Evolutionary conservation across 2,329 filamentous ascomycete genomes (phyloP), one percentile per base, ranked within the genome.

Genomic region (Talaromyces sp.): DNA sequence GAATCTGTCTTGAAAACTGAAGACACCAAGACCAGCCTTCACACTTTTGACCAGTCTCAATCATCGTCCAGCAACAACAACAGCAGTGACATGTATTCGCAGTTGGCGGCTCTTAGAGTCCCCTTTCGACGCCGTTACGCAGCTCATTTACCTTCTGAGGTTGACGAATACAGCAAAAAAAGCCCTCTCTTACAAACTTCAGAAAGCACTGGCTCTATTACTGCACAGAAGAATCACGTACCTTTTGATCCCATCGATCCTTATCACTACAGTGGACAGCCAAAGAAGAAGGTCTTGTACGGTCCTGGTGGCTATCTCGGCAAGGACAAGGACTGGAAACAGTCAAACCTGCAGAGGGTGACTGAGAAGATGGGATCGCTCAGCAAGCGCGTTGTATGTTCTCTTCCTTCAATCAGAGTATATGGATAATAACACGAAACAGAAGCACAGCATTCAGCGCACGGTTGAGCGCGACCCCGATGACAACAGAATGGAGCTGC

Each of bases 271-370:
- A 65, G 64, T 56, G 64, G 64, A 24, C 41, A 52, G 43, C 64
- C 64, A 3, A 65, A 65, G 43, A 65, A 65, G 60, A 65, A 65
- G 52, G 54, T 48, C 7, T 33, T 65, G 16, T 65, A 65, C 24
- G 64, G 64, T 3, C 60, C 64, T 19, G 60, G 59, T 43, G 64
- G 64, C 48, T 65, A 65, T 13, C 59, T 65, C 14, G 64, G 64
- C 8, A 58, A 65, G 35, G 27, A 45, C 13, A 59, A 62, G 43
- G 64, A 65, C 22, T 65, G 64, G 64, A 65, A 62, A 19, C 41
- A 65, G 35, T 35, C 60, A 8, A 61, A 48, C n/a, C 9, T 65
- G 11, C 64, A 65, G 35, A 59, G 56, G 27, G 45, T 65, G 45
- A 50, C 60, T 35, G 54, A 57, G 24, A 65, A 62, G 24, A 45